A percentile compares a stretch with the other conserved stretches of the same genome.
phyloP scores from a whole-genome alignment of 2,329 filamentous ascomycete species.

The Penicillium crustosum region DNA sequence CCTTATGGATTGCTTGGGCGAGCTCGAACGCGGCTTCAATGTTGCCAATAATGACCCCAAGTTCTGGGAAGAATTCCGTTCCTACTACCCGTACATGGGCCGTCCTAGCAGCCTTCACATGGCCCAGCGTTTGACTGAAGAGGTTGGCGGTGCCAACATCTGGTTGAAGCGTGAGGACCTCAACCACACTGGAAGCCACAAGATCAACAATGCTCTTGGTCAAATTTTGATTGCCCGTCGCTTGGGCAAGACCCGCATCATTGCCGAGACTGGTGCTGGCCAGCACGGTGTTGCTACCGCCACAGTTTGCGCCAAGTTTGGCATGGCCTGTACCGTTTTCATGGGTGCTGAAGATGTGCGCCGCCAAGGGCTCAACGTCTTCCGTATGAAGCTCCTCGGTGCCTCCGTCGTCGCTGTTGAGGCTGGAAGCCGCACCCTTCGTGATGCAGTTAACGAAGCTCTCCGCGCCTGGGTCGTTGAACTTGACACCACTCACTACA shows the following conservation, averaged over 20 bases:
- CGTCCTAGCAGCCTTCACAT: slow-evolving; percentile 88
- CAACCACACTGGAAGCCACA: slow-evolving; percentile 97
- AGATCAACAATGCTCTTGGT: slow-evolving; percentile 98
- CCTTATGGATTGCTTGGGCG: slow-evolving; percentile 90
- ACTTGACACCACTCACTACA: slow-evolving; percentile 94
- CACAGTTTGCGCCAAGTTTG: slow-evolving; percentile 96
- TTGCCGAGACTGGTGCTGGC: slow-evolving; percentile 94
- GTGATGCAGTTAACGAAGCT: slow-evolving; percentile 92
- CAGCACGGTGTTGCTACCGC: slow-evolving; percentile 98
- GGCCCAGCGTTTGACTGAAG: slow-evolving; percentile 81
- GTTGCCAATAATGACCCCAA: slow-evolving; percentile 78
- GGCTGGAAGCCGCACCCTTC: slow-evolving; percentile 78
- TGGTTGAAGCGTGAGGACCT: slow-evolving; percentile 98
- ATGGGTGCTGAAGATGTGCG: slow-evolving; percentile 98
- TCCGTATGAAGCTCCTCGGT: slow-evolving; percentile 94
- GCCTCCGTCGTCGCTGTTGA: slow-evolving; percentile 92
- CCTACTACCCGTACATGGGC: slow-evolving; percentile 97
- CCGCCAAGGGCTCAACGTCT: slow-evolving; percentile 94
- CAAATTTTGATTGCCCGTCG: slow-evolving; percentile 83
- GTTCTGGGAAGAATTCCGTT: slow-evolving; percentile 97
- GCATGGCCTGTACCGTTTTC: slow-evolving; percentile 96
- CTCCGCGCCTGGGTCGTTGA: slow-evolving; percentile 90
- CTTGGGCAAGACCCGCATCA: slow-evolving; percentile 93
- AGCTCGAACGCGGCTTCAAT: slow-evolving; percentile 90
- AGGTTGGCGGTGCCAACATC: slow-evolving; percentile 90